These are phyloP conservation scores for Fusarium oxysporum DNA, from an alignment of 2,329 filamentous ascomycete species.

Conservation along the genomic window DNA sequence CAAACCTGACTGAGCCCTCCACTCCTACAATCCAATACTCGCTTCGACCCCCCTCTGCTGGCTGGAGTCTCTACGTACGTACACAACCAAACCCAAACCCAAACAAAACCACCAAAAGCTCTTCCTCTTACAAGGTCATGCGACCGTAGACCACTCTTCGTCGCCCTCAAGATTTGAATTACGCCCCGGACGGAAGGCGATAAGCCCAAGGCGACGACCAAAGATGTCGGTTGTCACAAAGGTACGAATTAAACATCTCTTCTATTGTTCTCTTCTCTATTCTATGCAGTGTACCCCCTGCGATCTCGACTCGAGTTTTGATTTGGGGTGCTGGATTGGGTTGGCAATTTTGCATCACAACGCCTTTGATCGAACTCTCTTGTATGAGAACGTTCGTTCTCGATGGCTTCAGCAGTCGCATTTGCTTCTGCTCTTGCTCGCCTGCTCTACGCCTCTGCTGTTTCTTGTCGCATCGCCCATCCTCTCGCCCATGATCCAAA, in stretches of 20 bases:
- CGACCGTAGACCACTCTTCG: slow-evolving; percentile 52
- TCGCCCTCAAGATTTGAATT: slow-evolving; percentile 51
- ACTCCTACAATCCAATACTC: slow-evolving; percentile 4
- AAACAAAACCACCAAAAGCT: slow-evolving; percentile 31
- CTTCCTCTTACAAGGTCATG: slow-evolving; percentile 52
- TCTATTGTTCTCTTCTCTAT: neutral
- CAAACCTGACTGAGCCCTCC: slow-evolving; percentile 24
- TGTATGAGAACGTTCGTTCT: slow-evolving; percentile 3
- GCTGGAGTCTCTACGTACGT: slow-evolving; percentile 15
- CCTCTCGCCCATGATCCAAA: slow-evolving; percentile 14
- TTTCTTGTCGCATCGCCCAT: neutral
- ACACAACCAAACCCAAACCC: neutral
- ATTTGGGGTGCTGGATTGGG: neutral
- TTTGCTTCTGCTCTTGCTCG: neutral
- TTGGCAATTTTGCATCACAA: slow-evolving; percentile 22
- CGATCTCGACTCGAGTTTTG: neutral
- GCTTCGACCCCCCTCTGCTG: neutral
- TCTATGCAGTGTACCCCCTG: slow-evolving; percentile 1
- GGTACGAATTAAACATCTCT: slow-evolving; percentile 54
- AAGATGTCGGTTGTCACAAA: slow-evolving; percentile 73
- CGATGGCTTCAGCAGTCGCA: slow-evolving; percentile 23
- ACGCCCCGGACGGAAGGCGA: slow-evolving; percentile 60
- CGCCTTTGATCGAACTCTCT: slow-evolving; percentile 8
- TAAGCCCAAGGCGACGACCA: slow-evolving; percentile 57
- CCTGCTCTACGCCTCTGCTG: neutral